phyloP scores from a whole-genome alignment of 1,139 yeast genomes.

The Suhomyces coccinellae region DNA sequence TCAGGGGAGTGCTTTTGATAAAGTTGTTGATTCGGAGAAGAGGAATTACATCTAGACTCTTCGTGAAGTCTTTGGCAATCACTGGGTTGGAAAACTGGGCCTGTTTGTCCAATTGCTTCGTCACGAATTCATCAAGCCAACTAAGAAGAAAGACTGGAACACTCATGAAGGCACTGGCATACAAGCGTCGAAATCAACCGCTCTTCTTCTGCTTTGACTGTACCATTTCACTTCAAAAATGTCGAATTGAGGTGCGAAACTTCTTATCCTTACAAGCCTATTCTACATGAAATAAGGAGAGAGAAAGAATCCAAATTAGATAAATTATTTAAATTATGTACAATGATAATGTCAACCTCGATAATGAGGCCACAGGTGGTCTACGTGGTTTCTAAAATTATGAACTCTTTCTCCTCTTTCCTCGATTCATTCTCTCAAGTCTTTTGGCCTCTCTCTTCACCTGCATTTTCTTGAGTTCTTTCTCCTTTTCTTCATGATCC shows the following conservation, averaged over 20 bases:
- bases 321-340: background rate
- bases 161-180: background rate
- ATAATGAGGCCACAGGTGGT: no score
- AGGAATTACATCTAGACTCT: conserved; percentile 22
- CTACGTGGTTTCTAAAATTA: background rate
- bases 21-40: conserved; percentile 32
- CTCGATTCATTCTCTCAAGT: conserved; percentile 27
- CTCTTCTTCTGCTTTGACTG: no score
- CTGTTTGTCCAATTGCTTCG: conserved; percentile 1
- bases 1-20: conserved; percentile 17
- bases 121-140: conserved; percentile 24
- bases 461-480: conserved; percentile 24
- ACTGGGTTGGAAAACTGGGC: conserved; percentile 15
- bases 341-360: background rate
- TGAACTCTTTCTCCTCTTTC: conserved; percentile 6
- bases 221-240: background rate
- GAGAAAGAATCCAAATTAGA: no score
- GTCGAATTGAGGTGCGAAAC: no score
- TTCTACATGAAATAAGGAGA: no score
- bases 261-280: no score
- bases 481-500: conserved; percentile 23
- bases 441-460: conserved; percentile 42
- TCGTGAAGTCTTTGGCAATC: conserved; percentile 21
- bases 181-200: no score
- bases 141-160: conserved; percentile 25